Evolutionary conservation across 2,329 filamentous ascomycete species (phyloP), one percentile per base, ranked within the genome.

Genomic region (Cordyceps militaris): DNA sequence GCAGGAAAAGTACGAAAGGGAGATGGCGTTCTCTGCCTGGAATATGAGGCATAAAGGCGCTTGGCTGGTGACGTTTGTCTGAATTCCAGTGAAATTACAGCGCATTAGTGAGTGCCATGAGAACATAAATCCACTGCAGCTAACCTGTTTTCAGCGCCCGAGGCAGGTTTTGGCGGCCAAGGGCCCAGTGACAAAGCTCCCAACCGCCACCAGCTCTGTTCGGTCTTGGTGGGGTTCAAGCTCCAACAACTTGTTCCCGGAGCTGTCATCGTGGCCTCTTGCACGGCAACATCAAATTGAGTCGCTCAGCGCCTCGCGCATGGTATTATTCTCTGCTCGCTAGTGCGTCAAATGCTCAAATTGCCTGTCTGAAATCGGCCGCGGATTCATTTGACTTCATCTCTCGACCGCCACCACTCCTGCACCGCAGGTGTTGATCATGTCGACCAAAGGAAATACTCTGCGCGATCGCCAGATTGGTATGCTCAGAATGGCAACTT

Each of bases 381-480:
- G 54, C 26, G 14, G 21, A 49, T 23, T 23, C 24, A 38, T 24
- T 43, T 19, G 21, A 34, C 26, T 10, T 26, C 19, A 16, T 36
- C 32, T 28, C 24, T 26, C 28, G 44, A 57, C 48, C 48, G 23
- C 48, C 28, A 51, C 57, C 16, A 24, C 43, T 48, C 16, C 43
- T 2, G 16, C 32, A 40, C n/a, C 21, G 14, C 30, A 14, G 19
- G 10, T 24, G 11, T 44, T 34, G 3, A 53, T 51, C 63, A 80
- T 80, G 77, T 73, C 76, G 62, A 69, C 74, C 62, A 76, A 73
- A 59, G 74, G 71, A 55, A 74, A 70, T 61, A 76, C 76, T 43
- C 65, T 80, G 64, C 73, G 78, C 66, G 77, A 80, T 70, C 77
- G 76, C 67, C 77, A 80, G 65, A 77, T 79, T 67, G 70, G 76